These are phyloP conservation scores for Acer negundo DNA, from an alignment of 345 rosid genomes.

Conservation along the genomic window DNA sequence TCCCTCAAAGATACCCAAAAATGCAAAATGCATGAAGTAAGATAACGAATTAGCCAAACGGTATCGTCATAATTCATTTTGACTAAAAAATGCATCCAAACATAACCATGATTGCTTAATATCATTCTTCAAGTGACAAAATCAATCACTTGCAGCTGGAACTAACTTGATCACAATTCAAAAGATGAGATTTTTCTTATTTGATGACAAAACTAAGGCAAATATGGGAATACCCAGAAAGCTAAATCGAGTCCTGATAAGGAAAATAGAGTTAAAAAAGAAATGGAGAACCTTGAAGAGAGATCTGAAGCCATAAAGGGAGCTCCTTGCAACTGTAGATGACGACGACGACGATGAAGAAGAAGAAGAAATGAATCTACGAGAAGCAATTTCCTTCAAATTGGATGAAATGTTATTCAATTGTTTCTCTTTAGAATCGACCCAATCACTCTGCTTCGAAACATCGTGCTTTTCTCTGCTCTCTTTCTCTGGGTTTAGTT, in stretches of 20 bases:
- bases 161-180: too few species aligned
- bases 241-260: too few species aligned
- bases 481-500: background rate
- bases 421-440: constrained; percentile 59
- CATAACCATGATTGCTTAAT: background rate
- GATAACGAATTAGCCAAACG: background rate
- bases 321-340: too few species aligned
- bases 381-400: constrained; percentile 34
- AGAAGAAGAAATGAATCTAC: constrained; percentile 34
- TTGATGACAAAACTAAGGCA: too few species aligned
- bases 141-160: too few species aligned
- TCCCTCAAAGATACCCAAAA: background rate
- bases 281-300: too few species aligned
- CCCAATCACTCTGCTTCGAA: constrained; percentile 43
- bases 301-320: too few species aligned
- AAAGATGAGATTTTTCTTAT: too few species aligned
- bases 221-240: too few species aligned
- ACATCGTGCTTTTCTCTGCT: constrained; percentile 34
- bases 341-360: background rate
- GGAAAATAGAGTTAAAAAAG: too few species aligned
- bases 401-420: constrained; percentile 26
- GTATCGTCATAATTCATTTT: background rate
- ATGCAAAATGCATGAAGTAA: background rate
- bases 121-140: background rate
- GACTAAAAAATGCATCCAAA: background rate